Percentiles rank a stretch among this genome's conserved stretches.
These are phyloP conservation scores for Eragrostis tef DNA, from an alignment of 202 grass and related monocot species.

Conservation along the genomic window DNA sequence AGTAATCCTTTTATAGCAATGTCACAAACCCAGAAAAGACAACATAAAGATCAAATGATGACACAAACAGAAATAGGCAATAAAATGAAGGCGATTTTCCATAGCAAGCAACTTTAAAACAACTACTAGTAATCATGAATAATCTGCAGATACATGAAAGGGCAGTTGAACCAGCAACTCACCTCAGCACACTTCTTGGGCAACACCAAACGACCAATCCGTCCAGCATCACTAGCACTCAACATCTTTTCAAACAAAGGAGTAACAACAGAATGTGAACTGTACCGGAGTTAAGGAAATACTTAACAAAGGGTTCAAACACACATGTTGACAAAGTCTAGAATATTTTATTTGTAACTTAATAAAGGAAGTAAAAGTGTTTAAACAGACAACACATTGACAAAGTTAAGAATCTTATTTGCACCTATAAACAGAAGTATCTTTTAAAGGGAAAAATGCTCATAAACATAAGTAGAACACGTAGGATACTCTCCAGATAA, in stretches of 20 bases:
- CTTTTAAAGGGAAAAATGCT: slow-evolving; percentile 34
- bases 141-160: slow-evolving; percentile 11
- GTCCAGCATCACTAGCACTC: slow-evolving; percentile 96
- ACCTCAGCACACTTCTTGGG: slow-evolving; percentile 99
- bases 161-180: slow-evolving; percentile 23
- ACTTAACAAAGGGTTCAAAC: slow-evolving; percentile 37
- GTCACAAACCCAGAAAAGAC: slow-evolving; percentile 15
- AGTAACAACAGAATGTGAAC: slow-evolving; percentile 89
- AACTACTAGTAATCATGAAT: slow-evolving; percentile 7
- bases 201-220: slow-evolving; percentile 96
- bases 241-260: slow-evolving; percentile 99
- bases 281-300: slow-evolving; percentile 63
- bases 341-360: slow-evolving; percentile 11
- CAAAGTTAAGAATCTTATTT: slow-evolving; percentile 18
- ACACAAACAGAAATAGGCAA: slow-evolving; percentile 5
- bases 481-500: slow-evolving; percentile 94
- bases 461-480: slow-evolving; percentile 45
- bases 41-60: neutral
- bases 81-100: slow-evolving; percentile 6
- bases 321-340: neutral
- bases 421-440: slow-evolving; percentile 23
- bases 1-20: slow-evolving; percentile 10
- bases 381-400: slow-evolving; percentile 17
- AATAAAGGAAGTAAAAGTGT: slow-evolving; percentile 25
- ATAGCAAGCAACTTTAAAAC: neutral